Evolutionary conservation across 73 alveolate species (phyloP), one percentile per base, ranked within the genome.

Genomic region (Breviolum minutum): DNA sequence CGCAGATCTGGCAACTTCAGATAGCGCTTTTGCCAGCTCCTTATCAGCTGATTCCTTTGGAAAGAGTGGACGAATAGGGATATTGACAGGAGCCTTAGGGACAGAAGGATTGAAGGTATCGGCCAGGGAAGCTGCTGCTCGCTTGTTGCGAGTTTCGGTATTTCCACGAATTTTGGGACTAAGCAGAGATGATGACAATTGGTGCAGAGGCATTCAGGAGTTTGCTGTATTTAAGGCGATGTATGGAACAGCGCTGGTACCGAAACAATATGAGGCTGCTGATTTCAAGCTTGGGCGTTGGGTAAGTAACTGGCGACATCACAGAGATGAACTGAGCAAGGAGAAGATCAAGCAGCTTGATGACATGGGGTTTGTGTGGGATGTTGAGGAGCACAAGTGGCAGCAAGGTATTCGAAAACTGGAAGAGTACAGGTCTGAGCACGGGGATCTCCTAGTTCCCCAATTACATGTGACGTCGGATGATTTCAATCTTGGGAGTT

Each of bases 361-460:
- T 8, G 63, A 79, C 63, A 16, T 79, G 87, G 87, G 87, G 14
- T 79, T 79, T 14, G 66, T 79, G 16, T 79, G 87, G 87, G n/a
- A 79, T 32, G 87, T 27, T 27, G 10, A 4, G 17, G 63, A 14
- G 8, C 87, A 79, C 64, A 8, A 2, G 87, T 79, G 87, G 87
- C 64, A 79, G 64, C 87, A 10, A 8, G 64, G 64, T n/a, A 30
- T 79, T n/a, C 17, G 2, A 6, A 27, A 29, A 26, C 87, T 79
- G 24, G 64, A 29, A 32, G 66, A 12, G 17, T 79, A 79, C n/a
- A 27, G 14, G 7, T 3, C 87, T 7, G 27, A 79, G 87, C 64
- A 79, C 29, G 87, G 87, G 9, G 26, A 79, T 32, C 64, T 79
- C 5, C 64, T 79, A 40, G 54, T 40, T 40, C 54, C 5, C 54